phyloP scores from a whole-genome alignment of 306 rosid species.

The Morella rubra region DNA sequence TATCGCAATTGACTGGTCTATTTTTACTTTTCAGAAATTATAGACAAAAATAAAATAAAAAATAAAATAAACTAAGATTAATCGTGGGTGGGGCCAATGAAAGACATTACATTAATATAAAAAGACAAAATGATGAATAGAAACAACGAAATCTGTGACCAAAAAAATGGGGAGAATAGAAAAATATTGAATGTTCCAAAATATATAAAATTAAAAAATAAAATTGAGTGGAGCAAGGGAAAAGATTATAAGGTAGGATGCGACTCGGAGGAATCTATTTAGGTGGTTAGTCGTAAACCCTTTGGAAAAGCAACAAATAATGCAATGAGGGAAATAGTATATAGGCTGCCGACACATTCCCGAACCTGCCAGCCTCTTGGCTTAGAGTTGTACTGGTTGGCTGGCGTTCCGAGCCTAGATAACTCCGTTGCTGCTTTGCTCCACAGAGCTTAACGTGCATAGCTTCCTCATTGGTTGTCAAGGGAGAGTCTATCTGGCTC shows the following conservation, averaged over 20 bases:
- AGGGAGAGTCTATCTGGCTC: not conserved
- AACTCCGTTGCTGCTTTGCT: slow-evolving; percentile 9
- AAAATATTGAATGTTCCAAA: too few species aligned
- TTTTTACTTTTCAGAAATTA: not conserved
- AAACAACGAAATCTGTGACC: not conserved
- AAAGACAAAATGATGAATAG: not conserved
- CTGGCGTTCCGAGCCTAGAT: slow-evolving; percentile 20
- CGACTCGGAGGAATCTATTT: not conserved
- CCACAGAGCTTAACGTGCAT: slow-evolving; percentile 1
- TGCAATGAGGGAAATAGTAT: not conserved
- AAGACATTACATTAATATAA: not conserved
- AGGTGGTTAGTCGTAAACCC: not conserved
- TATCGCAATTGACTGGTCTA: not conserved
- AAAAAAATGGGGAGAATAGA: not conserved
- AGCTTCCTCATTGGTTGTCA: slow-evolving; percentile 20
- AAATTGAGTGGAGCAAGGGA: too few species aligned
- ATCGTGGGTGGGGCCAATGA: not conserved
- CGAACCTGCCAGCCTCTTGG: slow-evolving; percentile 17
- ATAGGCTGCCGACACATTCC: slow-evolving; percentile 63
- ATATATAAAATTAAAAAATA: too few species aligned
- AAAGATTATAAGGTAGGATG: not conserved
- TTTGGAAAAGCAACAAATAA: not conserved
- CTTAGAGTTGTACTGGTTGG: slow-evolving; percentile 2
- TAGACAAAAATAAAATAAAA: not conserved
- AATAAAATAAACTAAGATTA: not conserved